These are phyloP conservation scores for Meyerozyma guilliermondii DNA, from an alignment of 1,139 yeast species.

Conservation along the genomic window DNA sequence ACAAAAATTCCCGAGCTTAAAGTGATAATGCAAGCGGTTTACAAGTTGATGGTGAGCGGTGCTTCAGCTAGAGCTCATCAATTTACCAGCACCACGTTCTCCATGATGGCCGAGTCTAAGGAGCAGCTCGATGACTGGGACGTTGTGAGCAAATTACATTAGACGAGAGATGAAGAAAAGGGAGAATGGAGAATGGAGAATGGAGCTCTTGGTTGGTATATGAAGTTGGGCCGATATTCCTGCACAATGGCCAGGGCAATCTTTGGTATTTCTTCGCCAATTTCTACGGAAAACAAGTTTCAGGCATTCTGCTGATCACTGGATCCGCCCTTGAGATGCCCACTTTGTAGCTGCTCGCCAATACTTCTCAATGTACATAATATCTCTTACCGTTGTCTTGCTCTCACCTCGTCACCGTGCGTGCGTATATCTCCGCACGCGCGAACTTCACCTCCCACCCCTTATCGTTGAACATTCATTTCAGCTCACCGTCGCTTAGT, in stretches of 20 bases:
- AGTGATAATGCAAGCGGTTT: slow-evolving; percentile 23
- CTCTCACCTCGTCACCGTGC: not conserved
- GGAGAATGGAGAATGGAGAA: too few relatives aligned
- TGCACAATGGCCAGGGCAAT: too few relatives aligned
- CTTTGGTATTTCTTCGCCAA: too few relatives aligned
- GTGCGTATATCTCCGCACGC: not conserved
- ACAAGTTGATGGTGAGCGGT: slow-evolving; percentile 19
- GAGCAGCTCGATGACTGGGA: slow-evolving; percentile 40
- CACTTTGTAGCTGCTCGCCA: not conserved
- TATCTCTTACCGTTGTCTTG: not conserved
- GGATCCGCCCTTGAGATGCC: not conserved
- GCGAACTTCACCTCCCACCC: slow-evolving; percentile 1
- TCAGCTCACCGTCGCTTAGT: not conserved
- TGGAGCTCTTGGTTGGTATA: too few relatives aligned
- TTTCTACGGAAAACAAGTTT: not conserved
- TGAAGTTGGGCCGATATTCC: too few relatives aligned
- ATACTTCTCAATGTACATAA: not conserved
- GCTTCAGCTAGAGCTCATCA: not conserved
- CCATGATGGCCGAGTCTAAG: slow-evolving; percentile 21
- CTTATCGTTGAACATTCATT: not conserved
- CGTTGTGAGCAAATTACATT: slow-evolving; percentile 25
- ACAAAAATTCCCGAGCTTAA: slow-evolving; percentile 11
- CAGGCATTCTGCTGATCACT: not conserved
- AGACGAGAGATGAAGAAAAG: not conserved
- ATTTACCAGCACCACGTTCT: slow-evolving; percentile 2